phyloP scores from a whole-genome alignment of 2,329 filamentous ascomycete genomes.

The Thielaviopsis euricoi region DNA sequence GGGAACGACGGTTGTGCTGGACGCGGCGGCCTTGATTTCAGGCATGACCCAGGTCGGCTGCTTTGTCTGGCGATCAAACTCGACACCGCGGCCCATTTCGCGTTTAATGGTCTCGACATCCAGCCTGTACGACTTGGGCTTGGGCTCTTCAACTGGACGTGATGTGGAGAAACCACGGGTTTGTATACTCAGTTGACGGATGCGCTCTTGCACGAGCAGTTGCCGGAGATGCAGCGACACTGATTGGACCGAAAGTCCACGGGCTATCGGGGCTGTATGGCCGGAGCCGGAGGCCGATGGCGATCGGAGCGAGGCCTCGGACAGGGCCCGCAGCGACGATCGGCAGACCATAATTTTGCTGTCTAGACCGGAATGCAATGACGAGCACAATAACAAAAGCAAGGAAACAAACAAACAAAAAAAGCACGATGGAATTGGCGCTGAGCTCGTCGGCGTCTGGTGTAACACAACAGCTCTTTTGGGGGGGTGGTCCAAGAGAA shows the following conservation, averaged over 20 bases:
- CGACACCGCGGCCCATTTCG: constrained; percentile 6
- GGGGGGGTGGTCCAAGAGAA: constrained; percentile 4
- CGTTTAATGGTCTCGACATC: constrained; percentile 8
- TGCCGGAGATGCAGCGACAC: neutral
- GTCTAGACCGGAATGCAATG: neutral
- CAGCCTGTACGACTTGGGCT: neutral
- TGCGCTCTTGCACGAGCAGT: constrained; percentile 5
- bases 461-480: neutral
- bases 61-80: constrained; percentile 9
- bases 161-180: constrained; percentile 1
- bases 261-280: neutral
- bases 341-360: neutral
- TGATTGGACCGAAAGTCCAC: constrained; percentile 1
- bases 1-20: neutral
- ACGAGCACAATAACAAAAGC: neutral
- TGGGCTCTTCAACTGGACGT: neutral
- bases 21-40: neutral
- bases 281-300: neutral
- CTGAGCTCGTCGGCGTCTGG: neutral
- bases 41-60: constrained; percentile 11
- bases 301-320: constrained; percentile 5
- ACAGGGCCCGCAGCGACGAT: constrained; percentile 8
- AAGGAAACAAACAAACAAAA: neutral
- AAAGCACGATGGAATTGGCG: neutral
- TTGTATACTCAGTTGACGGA: constrained; percentile 2